These are phyloP conservation scores for Epichloe sibirici DNA, from an alignment of 2,329 filamentous ascomycete species.

Conservation along the genomic window DNA sequence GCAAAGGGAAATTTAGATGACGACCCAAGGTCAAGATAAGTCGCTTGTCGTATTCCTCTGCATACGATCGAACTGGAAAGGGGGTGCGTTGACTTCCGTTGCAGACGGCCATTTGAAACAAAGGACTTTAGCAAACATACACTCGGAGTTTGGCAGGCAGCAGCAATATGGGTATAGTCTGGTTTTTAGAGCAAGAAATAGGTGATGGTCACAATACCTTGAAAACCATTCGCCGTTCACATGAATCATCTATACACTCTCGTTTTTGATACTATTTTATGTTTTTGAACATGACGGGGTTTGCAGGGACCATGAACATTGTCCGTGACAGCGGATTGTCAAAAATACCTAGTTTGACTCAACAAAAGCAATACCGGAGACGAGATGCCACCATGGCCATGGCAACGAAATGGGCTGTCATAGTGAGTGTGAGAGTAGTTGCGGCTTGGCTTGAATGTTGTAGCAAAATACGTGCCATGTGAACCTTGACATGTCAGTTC, in stretches of 20 bases:
- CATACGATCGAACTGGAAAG: neutral
- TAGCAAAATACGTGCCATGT: no score
- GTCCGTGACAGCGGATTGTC: neutral
- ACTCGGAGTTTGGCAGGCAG: constrained; percentile 11
- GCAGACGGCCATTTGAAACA: neutral
- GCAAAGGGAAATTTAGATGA: neutral
- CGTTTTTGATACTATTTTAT: neutral
- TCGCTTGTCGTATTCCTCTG: neutral
- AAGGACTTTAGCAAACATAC: constrained; percentile 2
- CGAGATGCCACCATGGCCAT: no score
- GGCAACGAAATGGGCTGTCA: no score
- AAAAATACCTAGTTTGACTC: neutral
- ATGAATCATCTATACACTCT: neutral
- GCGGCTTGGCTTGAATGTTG: no score
- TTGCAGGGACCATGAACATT: neutral
- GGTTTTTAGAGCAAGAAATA: constrained; percentile 2
- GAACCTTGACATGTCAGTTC: no score
- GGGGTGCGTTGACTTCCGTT: neutral
- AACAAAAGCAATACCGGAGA: no score
- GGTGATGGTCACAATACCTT: neutral
- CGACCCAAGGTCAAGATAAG: neutral
- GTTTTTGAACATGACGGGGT: neutral
- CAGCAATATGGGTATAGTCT: constrained; percentile 1
- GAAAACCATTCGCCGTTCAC: neutral
- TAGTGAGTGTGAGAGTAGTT: no score